Evolutionary conservation across 2,329 filamentous ascomycete genomes (phyloP).

Genomic region (Fusarium tjaetaba): DNA sequence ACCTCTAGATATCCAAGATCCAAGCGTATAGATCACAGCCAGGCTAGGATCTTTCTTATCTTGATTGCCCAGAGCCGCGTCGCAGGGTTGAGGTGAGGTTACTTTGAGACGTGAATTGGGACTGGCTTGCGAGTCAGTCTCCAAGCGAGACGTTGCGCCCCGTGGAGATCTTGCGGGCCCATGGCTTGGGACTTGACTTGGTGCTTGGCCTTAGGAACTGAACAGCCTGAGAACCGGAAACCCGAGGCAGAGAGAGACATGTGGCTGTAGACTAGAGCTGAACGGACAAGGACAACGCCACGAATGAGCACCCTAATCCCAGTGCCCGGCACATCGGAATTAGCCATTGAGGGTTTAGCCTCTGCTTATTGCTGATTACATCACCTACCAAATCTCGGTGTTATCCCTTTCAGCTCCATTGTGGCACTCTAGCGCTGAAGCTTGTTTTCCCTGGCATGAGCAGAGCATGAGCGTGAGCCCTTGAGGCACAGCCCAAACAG

Average conservation of each 20-base stretch:
- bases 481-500: neutral
- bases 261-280: neutral
- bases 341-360: neutral
- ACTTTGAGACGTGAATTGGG: neutral
- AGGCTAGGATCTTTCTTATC: neutral
- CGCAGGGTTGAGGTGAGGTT: neutral
- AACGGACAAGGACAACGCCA: neutral
- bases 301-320: neutral
- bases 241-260: neutral
- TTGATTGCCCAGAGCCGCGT: neutral
- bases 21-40: too few species aligned
- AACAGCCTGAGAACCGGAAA: neutral
- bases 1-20: neutral
- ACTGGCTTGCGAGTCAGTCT: neutral
- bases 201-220: neutral
- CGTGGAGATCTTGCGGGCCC: neutral
- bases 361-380: neutral
- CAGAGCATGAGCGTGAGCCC: neutral
- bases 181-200: neutral
- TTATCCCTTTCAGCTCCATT: neutral
- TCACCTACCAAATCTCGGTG: constrained; percentile 3
- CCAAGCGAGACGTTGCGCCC: neutral
- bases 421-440: constrained; percentile 6
- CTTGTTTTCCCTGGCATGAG: constrained; percentile 4
- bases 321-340: neutral